Conservation (phyloP, 1,284 basidiomycete genomes). For the Inonotus obliquus region DNA sequence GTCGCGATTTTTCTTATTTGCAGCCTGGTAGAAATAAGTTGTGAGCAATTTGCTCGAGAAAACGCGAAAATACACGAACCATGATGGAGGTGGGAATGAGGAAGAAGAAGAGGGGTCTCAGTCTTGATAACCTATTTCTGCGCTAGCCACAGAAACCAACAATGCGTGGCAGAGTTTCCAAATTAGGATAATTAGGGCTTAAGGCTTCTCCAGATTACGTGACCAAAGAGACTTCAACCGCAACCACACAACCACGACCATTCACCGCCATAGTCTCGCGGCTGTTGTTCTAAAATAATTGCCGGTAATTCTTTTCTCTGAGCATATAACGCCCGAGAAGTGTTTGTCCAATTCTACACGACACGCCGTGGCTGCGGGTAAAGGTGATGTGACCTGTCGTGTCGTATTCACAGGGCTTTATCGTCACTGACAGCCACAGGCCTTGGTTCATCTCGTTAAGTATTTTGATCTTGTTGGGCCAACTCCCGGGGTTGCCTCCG, state of each 20-base stretch:
- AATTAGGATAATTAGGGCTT: neutral
- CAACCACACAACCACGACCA: neutral
- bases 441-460: too few relatives aligned
- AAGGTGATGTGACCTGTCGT: neutral
- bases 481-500: too few relatives aligned
- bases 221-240: too few relatives aligned
- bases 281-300: neutral
- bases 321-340: too few relatives aligned
- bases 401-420: too few relatives aligned
- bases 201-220: neutral
- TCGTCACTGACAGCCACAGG: too few relatives aligned
- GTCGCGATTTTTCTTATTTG: constrained; percentile 25
- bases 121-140: neutral
- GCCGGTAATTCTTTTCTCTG: neutral
- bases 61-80: neutral
- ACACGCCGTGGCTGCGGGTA: neutral
- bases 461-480: too few relatives aligned
- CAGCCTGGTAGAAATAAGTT: neutral
- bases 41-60: neutral
- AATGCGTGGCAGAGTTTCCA: neutral
- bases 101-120: neutral
- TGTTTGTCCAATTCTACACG: neutral
- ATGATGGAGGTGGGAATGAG: neutral
- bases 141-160: neutral
- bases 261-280: neutral